phyloP scores from a whole-genome alignment of 148 eudicot genomes.

The Polygonum aviculare region DNA sequence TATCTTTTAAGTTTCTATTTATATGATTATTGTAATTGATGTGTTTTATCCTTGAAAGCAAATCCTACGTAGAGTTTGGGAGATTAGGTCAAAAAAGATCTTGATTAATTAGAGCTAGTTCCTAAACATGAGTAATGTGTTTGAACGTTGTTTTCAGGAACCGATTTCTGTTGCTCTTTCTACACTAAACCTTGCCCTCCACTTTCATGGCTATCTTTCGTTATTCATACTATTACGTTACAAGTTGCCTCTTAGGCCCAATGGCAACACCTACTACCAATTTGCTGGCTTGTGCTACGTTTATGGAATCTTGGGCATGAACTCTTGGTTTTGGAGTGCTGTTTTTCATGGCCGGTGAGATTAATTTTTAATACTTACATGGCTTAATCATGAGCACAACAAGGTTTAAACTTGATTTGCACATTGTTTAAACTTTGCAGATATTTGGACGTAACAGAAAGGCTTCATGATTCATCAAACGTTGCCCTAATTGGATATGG shows the following conservation, averaged over 20 bases:
- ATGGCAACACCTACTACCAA: conserved; percentile 49
- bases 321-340: conserved; percentile 73
- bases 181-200: conserved; percentile 65
- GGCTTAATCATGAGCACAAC: no score
- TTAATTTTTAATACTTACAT: not conserved
- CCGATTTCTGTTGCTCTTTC: conserved; percentile 83
- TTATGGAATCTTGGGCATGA: conserved; percentile 68
- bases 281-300: conserved; percentile 70
- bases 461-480: conserved; percentile 52
- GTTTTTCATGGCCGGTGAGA: conserved; percentile 71
- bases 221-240: conserved; percentile 68
- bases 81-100: no score
- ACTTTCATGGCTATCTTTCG: conserved; percentile 87
- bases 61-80: no score
- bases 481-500: conserved; percentile 57
- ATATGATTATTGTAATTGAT: no score
- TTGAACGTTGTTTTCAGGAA: conserved; percentile 39
- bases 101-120: no score
- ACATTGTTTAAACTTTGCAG: conserved; percentile 24
- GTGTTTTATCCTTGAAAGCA: no score
- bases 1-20: no score
- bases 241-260: conserved; percentile 53
- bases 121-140: not conserved
- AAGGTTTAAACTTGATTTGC: no score
- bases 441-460: conserved; percentile 60